These are phyloP conservation scores for Coccomyxa sp. DNA, from an alignment of 139 green algal species.

Conservation along the genomic window DNA sequence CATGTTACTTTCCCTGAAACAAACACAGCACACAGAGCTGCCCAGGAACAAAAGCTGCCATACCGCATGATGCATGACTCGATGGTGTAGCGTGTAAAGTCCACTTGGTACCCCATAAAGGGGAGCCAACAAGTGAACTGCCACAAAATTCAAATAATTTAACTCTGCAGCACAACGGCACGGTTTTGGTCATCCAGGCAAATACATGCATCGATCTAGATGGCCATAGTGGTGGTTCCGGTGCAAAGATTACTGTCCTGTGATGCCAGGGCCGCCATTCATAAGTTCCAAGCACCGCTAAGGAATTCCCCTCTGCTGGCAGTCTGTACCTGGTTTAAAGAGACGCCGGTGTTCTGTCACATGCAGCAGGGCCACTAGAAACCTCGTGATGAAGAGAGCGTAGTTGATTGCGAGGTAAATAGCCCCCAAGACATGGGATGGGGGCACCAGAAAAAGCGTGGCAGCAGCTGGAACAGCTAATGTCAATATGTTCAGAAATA, in stretches of 20 bases:
- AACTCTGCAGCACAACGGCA: slow-evolving; percentile 1
- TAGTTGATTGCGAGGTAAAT: slow-evolving; percentile 55
- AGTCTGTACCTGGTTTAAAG: slow-evolving; percentile 41
- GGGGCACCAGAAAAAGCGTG: slow-evolving; percentile 6
- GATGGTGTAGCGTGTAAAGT: slow-evolving; percentile 78
- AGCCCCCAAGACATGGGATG: slow-evolving; percentile 33
- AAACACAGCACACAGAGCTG: background rate
- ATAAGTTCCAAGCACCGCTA: background rate
- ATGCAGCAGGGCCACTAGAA: slow-evolving; percentile 73
- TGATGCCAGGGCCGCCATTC: too few relatives aligned
- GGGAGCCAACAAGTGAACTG: slow-evolving; percentile 46
- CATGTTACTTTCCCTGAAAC: background rate
- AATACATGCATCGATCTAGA: too few relatives aligned
- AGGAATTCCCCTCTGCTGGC: too few relatives aligned
- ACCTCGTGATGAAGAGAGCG: slow-evolving; percentile 65
- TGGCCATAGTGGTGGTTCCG: too few relatives aligned
- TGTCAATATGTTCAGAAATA: slow-evolving; percentile 38
- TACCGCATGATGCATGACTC: slow-evolving; percentile 84
- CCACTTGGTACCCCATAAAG: slow-evolving; percentile 71
- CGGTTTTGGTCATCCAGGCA: too few relatives aligned
- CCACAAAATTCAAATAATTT: slow-evolving; percentile 38
- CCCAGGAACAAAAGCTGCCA: background rate
- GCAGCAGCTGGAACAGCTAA: slow-evolving; percentile 16
- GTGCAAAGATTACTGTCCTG: too few relatives aligned
- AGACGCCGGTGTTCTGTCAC: slow-evolving; percentile 61